phyloP scores from a whole-genome alignment of 441 rosid species.

The Euphorbia celastroides region DNA sequence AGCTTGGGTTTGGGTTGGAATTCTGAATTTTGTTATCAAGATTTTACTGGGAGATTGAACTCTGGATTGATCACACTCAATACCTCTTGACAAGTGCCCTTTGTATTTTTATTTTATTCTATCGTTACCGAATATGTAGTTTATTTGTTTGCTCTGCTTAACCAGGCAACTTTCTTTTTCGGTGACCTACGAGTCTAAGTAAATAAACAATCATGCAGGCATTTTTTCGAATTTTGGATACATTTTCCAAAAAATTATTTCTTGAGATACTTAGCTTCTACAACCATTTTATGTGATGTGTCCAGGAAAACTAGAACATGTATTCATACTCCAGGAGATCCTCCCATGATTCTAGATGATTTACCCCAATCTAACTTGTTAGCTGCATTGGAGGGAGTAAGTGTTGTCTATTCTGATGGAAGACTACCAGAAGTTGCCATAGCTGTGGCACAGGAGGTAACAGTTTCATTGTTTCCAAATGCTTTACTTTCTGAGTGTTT shows the following conservation, averaged over 20 bases:
- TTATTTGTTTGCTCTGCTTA: neutral
- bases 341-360: constrained; percentile 62
- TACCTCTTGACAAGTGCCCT: neutral
- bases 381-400: constrained; percentile 61
- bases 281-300: constrained; percentile 9
- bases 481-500: neutral
- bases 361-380: constrained; percentile 46
- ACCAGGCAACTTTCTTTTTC: neutral
- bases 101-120: neutral
- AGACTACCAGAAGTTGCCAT: constrained; percentile 68
- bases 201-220: neutral
- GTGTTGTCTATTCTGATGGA: constrained; percentile 67
- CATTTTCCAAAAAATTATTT: neutral
- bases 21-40: neutral
- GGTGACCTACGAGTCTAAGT: neutral
- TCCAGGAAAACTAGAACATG: constrained; percentile 92
- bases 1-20: neutral
- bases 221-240: neutral
- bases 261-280: neutral
- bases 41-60: constrained; percentile 3
- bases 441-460: constrained; percentile 32
- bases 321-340: constrained; percentile 82
- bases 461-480: neutral
- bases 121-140: neutral
- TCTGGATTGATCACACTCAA: neutral